Evolutionary conservation across 441 rosid genomes (phyloP), one percentile per base, ranked within the genome.

Genomic region (Populus hybrid): DNA sequence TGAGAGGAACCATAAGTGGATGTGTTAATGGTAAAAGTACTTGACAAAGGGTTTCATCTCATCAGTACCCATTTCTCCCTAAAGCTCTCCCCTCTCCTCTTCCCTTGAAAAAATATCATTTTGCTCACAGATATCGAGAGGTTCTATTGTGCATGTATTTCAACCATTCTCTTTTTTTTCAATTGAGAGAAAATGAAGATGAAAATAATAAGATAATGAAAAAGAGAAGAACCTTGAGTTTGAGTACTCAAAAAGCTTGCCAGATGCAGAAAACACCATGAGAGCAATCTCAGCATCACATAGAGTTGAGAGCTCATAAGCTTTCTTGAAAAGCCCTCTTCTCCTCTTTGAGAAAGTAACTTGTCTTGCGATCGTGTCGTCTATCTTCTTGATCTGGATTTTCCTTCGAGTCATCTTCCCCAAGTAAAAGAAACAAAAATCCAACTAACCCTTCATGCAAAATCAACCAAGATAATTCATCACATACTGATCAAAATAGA

Each of bases 271-370:
- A 72, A 88, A 88, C 72, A 86, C 87, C 6, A 88, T 38, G 30
- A 82, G 78, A 76, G 84, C 90, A 28, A 86, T 70, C 76, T 88
- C 89, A 71, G 86, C 90, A 70, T 87, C 88, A 30, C 90, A 87
- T 23, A 87, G 88, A 21, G 80, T 81, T 18, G 88, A 82, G 28
- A 85, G 86, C 63, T 87, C 87, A 16, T 69, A 66, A 46, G 90
- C 89, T 68, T 86, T 86, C 82, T 88, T 88, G 81, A 88, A 86
- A 61, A 86, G 85, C 76, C 90, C 88, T 78, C 82, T 83, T 69
- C 89, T 84, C 67, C 90, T 88, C 81, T 88, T 88, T 1, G 90
- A 84, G 80, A 88, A 88, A 10, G 86, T 86, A 18, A 88, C 90
- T 65, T 88, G 90, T 69, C 36, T 34, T 34, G 86, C 86, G 10